A percentile compares a stretch with the other conserved stretches of the same genome.
Conservation (phyloP, 1,139 yeast species). For the Candida labiduridarum region DNA sequence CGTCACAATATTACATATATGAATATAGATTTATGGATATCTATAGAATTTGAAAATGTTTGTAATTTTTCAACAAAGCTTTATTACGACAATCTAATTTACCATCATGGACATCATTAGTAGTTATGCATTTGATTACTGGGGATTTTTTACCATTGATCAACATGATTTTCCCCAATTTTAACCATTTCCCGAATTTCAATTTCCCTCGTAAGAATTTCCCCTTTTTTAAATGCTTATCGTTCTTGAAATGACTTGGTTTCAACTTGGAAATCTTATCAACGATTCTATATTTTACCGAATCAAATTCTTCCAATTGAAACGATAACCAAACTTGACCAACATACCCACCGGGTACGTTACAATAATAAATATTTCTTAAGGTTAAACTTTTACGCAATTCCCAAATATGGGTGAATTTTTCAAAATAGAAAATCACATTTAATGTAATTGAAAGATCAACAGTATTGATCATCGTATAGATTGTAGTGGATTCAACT, state of each 20-base stretch:
- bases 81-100: conserved; percentile 16
- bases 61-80: conserved; percentile 4
- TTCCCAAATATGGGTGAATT: conserved; percentile 11
- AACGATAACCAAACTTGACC: conserved; percentile 16
- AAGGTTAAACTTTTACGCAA: conserved; percentile 11
- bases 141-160: conserved; percentile 12
- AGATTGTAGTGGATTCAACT: conserved; percentile 8
- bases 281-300: conserved; percentile 3
- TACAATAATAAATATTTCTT: conserved; percentile 14
- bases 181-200: conserved; percentile 9
- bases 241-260: neutral
- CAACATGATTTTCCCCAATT: conserved; percentile 10
- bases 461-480: conserved; percentile 10
- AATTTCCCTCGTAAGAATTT: conserved; percentile 4
- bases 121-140: conserved; percentile 15
- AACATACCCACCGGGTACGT: conserved; percentile 12
- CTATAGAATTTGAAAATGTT: conserved; percentile 7
- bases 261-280: neutral
- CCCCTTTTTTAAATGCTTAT: neutral
- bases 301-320: conserved; percentile 3
- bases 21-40: neutral
- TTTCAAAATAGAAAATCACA: conserved; percentile 14
- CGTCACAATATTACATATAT: too few species aligned
- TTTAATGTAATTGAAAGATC: conserved; percentile 13
- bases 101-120: conserved; percentile 4